Evolutionary conservation across 164 flowering plant species (phyloP), one percentile per base, ranked within the genome.

Genomic region (grape (Vitis vinifera)): DNA sequence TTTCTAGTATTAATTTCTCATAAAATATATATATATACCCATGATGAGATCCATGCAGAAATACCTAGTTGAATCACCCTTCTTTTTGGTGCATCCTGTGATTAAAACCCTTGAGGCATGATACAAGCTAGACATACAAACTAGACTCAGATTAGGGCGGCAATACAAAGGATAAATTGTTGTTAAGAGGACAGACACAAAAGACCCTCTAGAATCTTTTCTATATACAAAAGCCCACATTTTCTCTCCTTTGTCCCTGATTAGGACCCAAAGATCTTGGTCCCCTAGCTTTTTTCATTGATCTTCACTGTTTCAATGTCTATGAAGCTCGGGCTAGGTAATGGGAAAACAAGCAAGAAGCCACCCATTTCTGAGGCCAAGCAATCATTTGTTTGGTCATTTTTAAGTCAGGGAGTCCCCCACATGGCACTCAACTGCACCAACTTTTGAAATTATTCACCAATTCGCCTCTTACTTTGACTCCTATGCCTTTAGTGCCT

Each of bases 371-470:
- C 7, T 23, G 9, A 67, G 50, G 50, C 31, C 50, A 59, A 67
- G 48, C 49, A 53, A 48, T 53, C 19, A 60, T 59, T 60, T 62
- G 67, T 67, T 12, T 14, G 55, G 76, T 49, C 68, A 47, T 66
- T 72, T 23, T 67, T 61, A 62, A 53, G 56, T 55, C 59, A 52
- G 50, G 50, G 14, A 19, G 62, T 0, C 52, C 14, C 60, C 76
- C 44, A 30, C 65, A 49, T 9, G 16, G 44, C 10, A 10, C n/a
- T 50, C 55, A 57, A 55, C 13, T 69, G 61, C 73, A 74, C 65
- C 77, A 31, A 68, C 77, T 74, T 74, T 69, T 51, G 53, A 68
- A 63, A 63, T 68, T 63, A 73, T 63, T 67, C 52, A 56, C 65
- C 59, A 27, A 50, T 63, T 63, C 17, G 59, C 37, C 19, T 68